Evolutionary conservation across 2,329 filamentous ascomycete species (phyloP).

Genomic region (Fusarium acutatum): DNA sequence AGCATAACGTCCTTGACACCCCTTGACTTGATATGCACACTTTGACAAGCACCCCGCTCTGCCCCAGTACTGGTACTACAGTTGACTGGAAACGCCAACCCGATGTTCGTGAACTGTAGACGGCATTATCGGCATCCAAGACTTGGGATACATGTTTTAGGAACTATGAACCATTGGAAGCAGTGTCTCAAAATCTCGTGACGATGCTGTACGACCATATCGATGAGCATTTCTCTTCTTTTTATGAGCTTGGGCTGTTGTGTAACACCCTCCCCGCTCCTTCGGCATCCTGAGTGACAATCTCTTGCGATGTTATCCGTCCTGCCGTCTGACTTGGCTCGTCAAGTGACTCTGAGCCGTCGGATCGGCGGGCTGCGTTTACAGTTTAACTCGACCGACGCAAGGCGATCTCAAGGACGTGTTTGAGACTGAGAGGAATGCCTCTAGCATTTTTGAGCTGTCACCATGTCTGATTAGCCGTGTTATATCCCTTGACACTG

Average conservation of each 20-base stretch:
- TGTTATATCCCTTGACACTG: slow-evolving; percentile 1
- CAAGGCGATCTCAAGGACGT: neutral
- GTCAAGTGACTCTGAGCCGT: slow-evolving; percentile 7
- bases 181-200: slow-evolving; percentile 27
- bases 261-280: slow-evolving; percentile 9
- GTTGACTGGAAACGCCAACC: neutral
- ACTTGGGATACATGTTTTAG: slow-evolving; percentile 15
- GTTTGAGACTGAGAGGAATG: slow-evolving; percentile 12
- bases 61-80: neutral
- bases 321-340: neutral
- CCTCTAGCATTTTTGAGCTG: neutral
- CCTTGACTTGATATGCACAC: neutral
- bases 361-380: slow-evolving; percentile 19
- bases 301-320: slow-evolving; percentile 1
- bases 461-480: neutral
- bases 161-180: neutral
- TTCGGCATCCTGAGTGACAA: slow-evolving; percentile 6
- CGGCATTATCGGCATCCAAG: slow-evolving; percentile 7
- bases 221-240: neutral
- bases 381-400: neutral
- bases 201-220: slow-evolving; percentile 7
- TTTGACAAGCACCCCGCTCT: slow-evolving; percentile 3
- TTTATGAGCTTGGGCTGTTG: slow-evolving; percentile 4
- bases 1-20: slow-evolving; percentile 1
- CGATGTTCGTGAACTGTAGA: neutral